These are phyloP conservation scores for Eucalyptus victrix DNA, from an alignment of 345 rosid species.

Conservation along the genomic window DNA sequence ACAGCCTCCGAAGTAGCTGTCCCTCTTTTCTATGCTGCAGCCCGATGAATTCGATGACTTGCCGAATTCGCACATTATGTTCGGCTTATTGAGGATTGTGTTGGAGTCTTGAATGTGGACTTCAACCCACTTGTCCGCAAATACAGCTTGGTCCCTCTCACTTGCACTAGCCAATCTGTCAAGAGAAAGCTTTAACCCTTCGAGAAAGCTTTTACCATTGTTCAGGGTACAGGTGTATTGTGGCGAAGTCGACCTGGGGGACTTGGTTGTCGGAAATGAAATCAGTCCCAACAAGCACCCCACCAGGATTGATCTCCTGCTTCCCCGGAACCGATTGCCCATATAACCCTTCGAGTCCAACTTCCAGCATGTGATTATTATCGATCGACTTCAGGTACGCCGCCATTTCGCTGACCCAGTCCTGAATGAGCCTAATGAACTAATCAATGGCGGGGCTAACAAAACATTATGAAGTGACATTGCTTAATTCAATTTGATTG, in stretches of 20 bases:
- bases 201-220: conserved; percentile 20
- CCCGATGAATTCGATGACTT: conserved; percentile 31
- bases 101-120: conserved; percentile 34
- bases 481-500: not conserved
- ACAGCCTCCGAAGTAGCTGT: conserved; percentile 32
- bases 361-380: conserved; percentile 37
- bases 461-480: not conserved
- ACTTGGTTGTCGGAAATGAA: conserved; percentile 54
- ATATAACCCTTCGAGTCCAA: conserved; percentile 80
- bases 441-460: not conserved
- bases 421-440: conserved; percentile 4
- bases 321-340: conserved; percentile 36
- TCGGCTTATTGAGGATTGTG: conserved; percentile 35
- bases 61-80: conserved; percentile 51
- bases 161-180: conserved; percentile 38
- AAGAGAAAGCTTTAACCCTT: not conserved
- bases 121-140: conserved; percentile 36
- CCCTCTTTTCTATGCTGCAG: conserved; percentile 32
- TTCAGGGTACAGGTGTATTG: conserved; percentile 69
- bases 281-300: conserved; percentile 31
- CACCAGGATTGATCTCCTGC: conserved; percentile 29
- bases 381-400: conserved; percentile 55
- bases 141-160: conserved; percentile 18
- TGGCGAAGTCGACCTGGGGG: conserved; percentile 51
- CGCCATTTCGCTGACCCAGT: conserved; percentile 62